Evolutionary conservation across 2,329 filamentous ascomycete species (phyloP).

Genomic region (Botrytis medusae): DNA sequence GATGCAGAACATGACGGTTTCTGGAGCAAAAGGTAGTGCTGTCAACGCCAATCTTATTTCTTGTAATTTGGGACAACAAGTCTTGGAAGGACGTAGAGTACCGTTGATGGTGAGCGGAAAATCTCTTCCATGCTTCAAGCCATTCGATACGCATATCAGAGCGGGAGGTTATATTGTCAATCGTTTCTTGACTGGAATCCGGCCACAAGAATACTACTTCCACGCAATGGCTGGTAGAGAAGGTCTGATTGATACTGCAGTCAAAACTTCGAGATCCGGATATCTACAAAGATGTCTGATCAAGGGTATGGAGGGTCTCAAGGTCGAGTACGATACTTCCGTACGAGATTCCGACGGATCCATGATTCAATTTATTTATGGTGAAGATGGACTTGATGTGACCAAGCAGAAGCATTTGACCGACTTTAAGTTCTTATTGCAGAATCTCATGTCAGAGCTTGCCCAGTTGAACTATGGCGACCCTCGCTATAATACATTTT

Average conservation of each 20-base stretch:
- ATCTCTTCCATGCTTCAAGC: constrained; percentile 88
- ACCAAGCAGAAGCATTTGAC: constrained; percentile 89
- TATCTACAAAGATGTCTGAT: constrained; percentile 96
- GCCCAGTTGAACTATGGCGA: constrained; percentile 70
- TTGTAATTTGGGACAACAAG: constrained; percentile 94
- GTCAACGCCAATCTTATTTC: constrained; percentile 98
- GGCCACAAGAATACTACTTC: constrained; percentile 98
- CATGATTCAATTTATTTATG: constrained; percentile 92
- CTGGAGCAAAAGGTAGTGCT: constrained; percentile 86
- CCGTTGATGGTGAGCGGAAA: constrained; percentile 98
- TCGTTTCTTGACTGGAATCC: constrained; percentile 95
- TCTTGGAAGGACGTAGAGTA: constrained; percentile 90
- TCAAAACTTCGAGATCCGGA: constrained; percentile 95
- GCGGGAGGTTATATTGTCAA: constrained; percentile 93
- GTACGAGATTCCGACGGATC: constrained; percentile 93
- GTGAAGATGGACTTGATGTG: constrained; percentile 92
- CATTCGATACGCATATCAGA: constrained; percentile 83
- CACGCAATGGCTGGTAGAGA: constrained; percentile 99
- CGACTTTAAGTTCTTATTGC: constrained; percentile 85
- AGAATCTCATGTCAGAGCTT: constrained; percentile 80
- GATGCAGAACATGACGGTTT: constrained; percentile 98
- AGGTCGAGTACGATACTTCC: constrained; percentile 88
- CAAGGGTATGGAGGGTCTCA: constrained; percentile 96
- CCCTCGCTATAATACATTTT: constrained; percentile 56
- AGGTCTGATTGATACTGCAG: constrained; percentile 96